Percentiles rank a stretch among this genome's conserved stretches.
Evolutionary conservation across 345 rosid species (phyloP).

Genomic region (Syzygium aromaticum): DNA sequence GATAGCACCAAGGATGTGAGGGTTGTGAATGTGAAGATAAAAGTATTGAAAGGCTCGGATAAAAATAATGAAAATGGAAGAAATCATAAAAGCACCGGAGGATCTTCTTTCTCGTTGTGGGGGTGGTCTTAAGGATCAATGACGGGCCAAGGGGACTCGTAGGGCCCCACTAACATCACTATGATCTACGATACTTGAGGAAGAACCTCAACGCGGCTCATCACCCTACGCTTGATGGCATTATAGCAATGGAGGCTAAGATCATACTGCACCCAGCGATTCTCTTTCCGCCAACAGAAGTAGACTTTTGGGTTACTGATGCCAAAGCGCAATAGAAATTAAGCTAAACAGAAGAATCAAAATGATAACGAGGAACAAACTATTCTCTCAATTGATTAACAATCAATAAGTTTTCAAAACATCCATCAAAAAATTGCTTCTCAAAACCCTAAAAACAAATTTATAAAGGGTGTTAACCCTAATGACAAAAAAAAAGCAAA

Average conservation of each 20-base stretch:
- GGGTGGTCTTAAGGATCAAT: not conserved
- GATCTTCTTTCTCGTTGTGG: not conserved
- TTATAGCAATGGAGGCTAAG: not conserved
- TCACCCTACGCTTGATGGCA: not conserved
- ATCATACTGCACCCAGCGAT: rapidly evolving
- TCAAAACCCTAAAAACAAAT: too few species aligned
- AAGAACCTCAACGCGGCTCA: not conserved
- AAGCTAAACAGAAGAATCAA: too few species aligned
- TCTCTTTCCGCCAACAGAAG: rapidly evolving
- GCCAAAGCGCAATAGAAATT: too few species aligned
- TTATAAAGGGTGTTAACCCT: too few species aligned
- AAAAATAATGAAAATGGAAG: not conserved
- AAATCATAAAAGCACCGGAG: not conserved
- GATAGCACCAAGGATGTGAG: too few species aligned
- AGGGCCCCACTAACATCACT: rapidly evolving
- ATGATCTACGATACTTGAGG: not conserved
- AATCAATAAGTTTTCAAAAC: too few species aligned
- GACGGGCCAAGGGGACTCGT: rapidly evolving
- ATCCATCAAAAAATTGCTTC: too few species aligned
- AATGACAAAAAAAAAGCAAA: too few species aligned
- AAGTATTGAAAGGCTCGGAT: not conserved
- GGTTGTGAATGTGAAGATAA: too few species aligned
- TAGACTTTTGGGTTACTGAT: not conserved
- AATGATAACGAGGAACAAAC: too few species aligned
- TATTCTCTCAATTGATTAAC: too few species aligned